These are phyloP conservation scores for Scolecobasidium constrictum DNA, from an alignment of 2,329 filamentous ascomycete species.

Conservation along the genomic window DNA sequence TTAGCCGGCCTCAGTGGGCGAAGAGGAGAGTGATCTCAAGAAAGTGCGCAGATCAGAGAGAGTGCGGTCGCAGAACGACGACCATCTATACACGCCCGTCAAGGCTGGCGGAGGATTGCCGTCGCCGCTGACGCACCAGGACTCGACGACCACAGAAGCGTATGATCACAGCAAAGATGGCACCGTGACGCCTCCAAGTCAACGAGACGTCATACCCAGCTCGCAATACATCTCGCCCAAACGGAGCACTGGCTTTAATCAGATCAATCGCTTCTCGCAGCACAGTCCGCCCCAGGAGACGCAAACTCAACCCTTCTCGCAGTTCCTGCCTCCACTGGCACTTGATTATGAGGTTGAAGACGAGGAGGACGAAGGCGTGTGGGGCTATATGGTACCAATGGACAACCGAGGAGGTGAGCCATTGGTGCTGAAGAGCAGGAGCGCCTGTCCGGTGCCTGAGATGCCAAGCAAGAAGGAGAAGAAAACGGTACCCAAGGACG, in stretches of 20 bases:
- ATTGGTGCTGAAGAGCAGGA: constrained; percentile 66
- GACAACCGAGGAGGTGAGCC: constrained; percentile 49
- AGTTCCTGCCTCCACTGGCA: constrained; percentile 61
- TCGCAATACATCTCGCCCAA: constrained; percentile 37
- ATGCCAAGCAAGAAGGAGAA: constrained; percentile 23
- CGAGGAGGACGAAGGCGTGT: constrained; percentile 75
- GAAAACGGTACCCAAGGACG: constrained; percentile 36
- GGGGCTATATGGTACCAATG: constrained; percentile 87
- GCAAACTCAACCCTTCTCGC: constrained; percentile 63
- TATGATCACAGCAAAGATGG: constrained; percentile 47
- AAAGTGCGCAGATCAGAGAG: constrained; percentile 74
- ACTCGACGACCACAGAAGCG: constrained; percentile 48
- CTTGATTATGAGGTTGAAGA: constrained; percentile 77
- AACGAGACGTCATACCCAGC: constrained; percentile 39
- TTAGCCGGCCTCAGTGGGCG: constrained; percentile 5
- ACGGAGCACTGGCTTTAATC: background rate
- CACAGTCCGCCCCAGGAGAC: constrained; percentile 27
- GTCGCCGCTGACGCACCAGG: constrained; percentile 65
- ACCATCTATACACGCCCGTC: constrained; percentile 17
- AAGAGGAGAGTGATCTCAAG: constrained; percentile 37
- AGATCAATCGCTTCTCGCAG: background rate
- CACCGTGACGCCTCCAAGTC: constrained; percentile 58
- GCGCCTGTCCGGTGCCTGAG: constrained; percentile 52
- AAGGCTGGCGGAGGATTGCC: constrained; percentile 43
- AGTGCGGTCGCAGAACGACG: constrained; percentile 53